phyloP scores from a whole-genome alignment of 148 eudicot genomes.

The Simmondsia chinensis region DNA sequence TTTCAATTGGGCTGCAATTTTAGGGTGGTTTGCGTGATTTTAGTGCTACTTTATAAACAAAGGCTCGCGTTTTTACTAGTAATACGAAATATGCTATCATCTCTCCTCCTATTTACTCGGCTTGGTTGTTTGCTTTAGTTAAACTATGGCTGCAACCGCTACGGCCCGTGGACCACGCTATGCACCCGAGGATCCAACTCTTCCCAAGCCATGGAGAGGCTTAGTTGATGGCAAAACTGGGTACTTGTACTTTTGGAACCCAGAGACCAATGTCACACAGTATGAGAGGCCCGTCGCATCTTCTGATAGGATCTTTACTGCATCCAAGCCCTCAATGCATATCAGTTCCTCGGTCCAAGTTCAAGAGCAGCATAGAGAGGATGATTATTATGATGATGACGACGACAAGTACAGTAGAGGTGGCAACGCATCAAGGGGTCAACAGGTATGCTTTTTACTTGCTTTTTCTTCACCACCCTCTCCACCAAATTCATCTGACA shows the following conservation, averaged over 20 bases:
- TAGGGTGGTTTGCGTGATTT: no score
- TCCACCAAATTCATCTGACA: no score
- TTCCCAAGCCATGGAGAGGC: conserved; percentile 96
- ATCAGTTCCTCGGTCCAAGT: conserved; percentile 49
- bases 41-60: no score
- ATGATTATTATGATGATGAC: conserved; percentile 21
- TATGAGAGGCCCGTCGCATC: conserved; percentile 74
- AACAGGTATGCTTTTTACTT: conserved; percentile 35
- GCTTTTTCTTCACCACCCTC: no score
- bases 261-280: conserved; percentile 90
- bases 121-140: conserved; percentile 1
- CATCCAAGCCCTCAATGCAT: conserved; percentile 23
- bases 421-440: conserved; percentile 25
- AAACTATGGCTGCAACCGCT: conserved; percentile 48
- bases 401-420: conserved; percentile 32
- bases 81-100: no score
- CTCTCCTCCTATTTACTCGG: no score
- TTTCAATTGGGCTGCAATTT: no score
- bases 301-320: conserved; percentile 13
- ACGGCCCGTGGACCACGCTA: conserved; percentile 55
- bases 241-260: conserved; percentile 89
- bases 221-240: conserved; percentile 90
- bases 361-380: conserved; percentile 34
- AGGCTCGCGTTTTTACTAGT: no score
- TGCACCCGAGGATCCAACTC: conserved; percentile 94